These are phyloP conservation scores for Suhomyces sp. DNA, from an alignment of 805 yeast genomes.

Conservation along the genomic window DNA sequence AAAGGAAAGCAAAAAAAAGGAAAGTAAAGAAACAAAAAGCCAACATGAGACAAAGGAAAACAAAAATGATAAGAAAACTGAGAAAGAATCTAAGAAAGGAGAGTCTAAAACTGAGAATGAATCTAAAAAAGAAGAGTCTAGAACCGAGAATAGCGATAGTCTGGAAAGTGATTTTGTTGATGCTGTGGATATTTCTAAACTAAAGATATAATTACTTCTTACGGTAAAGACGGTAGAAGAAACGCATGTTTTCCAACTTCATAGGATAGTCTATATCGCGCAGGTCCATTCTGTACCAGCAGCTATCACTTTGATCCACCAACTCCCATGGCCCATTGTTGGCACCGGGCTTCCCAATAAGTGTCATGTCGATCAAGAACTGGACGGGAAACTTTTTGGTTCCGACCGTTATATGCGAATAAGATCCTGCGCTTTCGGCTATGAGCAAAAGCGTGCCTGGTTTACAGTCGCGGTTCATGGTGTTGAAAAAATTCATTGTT, in stretches of 20 bases:
- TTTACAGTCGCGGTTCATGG: slow-evolving; percentile 48
- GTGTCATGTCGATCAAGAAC: slow-evolving; percentile 69
- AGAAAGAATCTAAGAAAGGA: not conserved
- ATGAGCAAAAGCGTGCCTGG: slow-evolving; percentile 61
- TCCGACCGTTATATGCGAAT: slow-evolving; percentile 76
- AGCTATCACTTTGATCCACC: slow-evolving; percentile 64
- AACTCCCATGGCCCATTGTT: slow-evolving; percentile 61
- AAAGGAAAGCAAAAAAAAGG: slow-evolving; percentile 3
- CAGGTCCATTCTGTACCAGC: slow-evolving; percentile 69
- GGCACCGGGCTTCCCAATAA: slow-evolving; percentile 49
- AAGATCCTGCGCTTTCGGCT: slow-evolving; percentile 88
- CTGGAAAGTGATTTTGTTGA: not conserved
- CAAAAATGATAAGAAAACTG: not conserved
- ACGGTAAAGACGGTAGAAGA: slow-evolving; percentile 71
- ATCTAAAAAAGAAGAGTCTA: not conserved
- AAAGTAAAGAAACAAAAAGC: not conserved
- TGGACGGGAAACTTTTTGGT: slow-evolving; percentile 78
- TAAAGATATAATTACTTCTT: slow-evolving; percentile 36
- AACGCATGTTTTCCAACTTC: slow-evolving; percentile 84
- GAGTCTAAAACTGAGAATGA: not conserved
- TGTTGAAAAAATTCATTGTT: slow-evolving; percentile 58
- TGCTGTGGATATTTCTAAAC: slow-evolving; percentile 4
- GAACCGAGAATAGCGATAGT: not conserved
- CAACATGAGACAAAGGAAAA: not conserved
- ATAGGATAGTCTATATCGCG: slow-evolving; percentile 53